Conservation (phyloP, 148 eudicot genomes). For the Gaultheria prostrata region DNA sequence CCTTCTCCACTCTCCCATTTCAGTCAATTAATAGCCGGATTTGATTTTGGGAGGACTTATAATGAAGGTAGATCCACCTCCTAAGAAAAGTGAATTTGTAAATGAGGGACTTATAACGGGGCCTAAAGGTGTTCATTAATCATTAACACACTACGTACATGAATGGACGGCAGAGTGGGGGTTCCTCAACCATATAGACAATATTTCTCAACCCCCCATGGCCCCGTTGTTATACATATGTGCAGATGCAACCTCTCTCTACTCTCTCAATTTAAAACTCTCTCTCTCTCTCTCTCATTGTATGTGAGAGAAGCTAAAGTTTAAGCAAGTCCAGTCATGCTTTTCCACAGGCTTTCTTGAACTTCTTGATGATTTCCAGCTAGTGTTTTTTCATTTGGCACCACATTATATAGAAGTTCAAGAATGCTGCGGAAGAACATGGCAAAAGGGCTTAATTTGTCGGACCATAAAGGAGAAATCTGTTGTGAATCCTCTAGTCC, state of each 20-base stretch:
- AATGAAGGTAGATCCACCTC: too few species aligned
- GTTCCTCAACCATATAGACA: too few species aligned
- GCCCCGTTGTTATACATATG: background rate
- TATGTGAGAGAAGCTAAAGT: background rate
- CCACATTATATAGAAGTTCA: background rate
- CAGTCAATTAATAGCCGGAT: too few species aligned
- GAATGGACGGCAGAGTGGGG: too few species aligned
- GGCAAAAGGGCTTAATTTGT: background rate
- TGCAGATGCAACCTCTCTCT: background rate
- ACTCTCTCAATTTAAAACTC: background rate
- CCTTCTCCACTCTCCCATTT: too few species aligned
- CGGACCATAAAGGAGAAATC: too few species aligned
- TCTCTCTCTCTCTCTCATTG: background rate
- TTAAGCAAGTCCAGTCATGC: constrained; percentile 4
- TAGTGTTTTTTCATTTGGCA: background rate
- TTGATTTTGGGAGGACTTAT: too few species aligned
- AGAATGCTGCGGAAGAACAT: background rate
- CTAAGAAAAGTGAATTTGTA: too few species aligned
- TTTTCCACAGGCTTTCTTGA: constrained; percentile 10
- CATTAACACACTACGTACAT: too few species aligned
- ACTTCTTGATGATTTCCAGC: background rate
- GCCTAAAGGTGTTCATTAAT: too few species aligned
- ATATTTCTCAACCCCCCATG: background rate
- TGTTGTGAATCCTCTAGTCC: too few species aligned
- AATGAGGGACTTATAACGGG: too few species aligned